phyloP scores from a whole-genome alignment of 257 asterid genomes.

The Orobanche coerulescens region DNA sequence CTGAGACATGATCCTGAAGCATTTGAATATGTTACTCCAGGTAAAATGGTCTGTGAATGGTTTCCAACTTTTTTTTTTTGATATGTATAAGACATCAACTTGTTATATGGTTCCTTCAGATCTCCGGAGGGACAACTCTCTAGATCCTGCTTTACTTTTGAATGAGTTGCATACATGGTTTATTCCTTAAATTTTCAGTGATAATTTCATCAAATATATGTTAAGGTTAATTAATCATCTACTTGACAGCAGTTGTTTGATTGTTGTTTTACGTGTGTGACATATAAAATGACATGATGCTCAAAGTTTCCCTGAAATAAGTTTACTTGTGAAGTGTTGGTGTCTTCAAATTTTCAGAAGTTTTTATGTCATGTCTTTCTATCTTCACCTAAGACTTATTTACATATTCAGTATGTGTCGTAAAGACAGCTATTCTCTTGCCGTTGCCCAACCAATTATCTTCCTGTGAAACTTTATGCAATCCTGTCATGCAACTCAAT shows the following conservation, averaged over 20 bases:
- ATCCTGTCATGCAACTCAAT: not conserved
- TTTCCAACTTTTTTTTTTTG: slow-evolving; percentile 8
- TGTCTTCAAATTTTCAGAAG: slow-evolving; percentile 1
- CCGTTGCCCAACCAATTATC: not conserved
- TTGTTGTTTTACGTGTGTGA: not conserved
- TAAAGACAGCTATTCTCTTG: not conserved
- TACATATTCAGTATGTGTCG: slow-evolving; percentile 1
- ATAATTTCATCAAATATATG: slow-evolving; percentile 2
- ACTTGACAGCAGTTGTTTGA: not conserved
- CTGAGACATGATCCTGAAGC: slow-evolving; percentile 61
- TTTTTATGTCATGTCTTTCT: not conserved
- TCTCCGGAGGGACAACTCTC: not conserved
- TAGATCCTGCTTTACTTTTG: slow-evolving; percentile 12
- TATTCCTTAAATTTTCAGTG: not conserved
- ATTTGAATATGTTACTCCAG: slow-evolving; percentile 50
- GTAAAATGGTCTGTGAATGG: slow-evolving; percentile 47
- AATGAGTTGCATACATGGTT: slow-evolving; percentile 7
- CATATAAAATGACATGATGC: not conserved
- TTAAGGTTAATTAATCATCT: slow-evolving; percentile 2
- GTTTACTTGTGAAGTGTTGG: not conserved
- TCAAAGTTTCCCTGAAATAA: slow-evolving; percentile 6
- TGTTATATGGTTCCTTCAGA: not conserved
- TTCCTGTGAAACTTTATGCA: not conserved
- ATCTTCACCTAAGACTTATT: not conserved
- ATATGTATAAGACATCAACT: slow-evolving; percentile 17